phyloP scores from a whole-genome alignment of 768 basidiomycete species.

The Xerocomellus intermedius region DNA sequence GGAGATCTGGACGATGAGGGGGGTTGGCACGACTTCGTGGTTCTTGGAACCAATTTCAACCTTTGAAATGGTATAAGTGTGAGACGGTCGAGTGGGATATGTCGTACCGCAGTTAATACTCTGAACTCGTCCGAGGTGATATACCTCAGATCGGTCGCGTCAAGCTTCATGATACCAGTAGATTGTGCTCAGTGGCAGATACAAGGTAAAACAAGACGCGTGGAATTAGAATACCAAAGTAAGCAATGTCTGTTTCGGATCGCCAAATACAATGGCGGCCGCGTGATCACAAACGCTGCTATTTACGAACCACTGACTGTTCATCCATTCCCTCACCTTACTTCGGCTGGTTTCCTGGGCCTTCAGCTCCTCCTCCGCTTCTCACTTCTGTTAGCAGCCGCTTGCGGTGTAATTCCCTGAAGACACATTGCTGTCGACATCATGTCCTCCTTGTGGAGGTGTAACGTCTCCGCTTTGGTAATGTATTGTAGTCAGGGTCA shows the following conservation, averaged over 20 bases:
- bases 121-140: constrained; percentile 90
- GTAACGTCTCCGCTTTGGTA: too few species aligned
- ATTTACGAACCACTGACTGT: too few species aligned
- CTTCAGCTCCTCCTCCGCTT: too few species aligned
- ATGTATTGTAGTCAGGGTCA: too few species aligned
- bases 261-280: constrained; percentile 8
- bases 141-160: constrained; percentile 93
- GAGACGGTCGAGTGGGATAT: neutral
- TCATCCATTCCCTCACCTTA: too few species aligned
- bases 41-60: constrained; percentile 98
- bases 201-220: neutral
- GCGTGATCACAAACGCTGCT: too few species aligned
- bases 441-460: too few species aligned
- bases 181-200: neutral
- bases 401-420: too few species aligned
- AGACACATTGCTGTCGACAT: too few species aligned
- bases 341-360: too few species aligned
- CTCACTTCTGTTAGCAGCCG: too few species aligned
- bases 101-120: constrained; percentile 84
- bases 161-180: constrained; percentile 70
- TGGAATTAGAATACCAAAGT: constrained; percentile 5
- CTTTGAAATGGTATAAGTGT: constrained; percentile 39
- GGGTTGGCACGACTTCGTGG: constrained; percentile 90
- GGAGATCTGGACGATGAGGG: constrained; percentile 88
- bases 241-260: neutral